phyloP scores from a whole-genome alignment of 2,329 filamentous ascomycete genomes.

The Cryphonectria naterciae region DNA sequence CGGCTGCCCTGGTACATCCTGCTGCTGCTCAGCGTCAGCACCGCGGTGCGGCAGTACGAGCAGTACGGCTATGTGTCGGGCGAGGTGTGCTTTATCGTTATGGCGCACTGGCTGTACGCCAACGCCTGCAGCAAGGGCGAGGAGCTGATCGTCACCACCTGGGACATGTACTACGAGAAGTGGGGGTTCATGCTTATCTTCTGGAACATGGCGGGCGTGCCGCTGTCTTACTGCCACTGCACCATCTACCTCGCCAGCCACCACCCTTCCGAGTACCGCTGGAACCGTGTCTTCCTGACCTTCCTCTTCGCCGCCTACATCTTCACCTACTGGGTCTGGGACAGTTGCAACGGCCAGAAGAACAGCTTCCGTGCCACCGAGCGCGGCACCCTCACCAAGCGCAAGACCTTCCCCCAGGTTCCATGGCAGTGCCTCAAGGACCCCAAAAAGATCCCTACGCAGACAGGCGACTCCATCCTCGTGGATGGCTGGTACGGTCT shows the following conservation, averaged over 20 bases:
- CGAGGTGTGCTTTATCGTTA: constrained; percentile 73
- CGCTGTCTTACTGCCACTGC: constrained; percentile 82
- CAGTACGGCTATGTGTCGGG: constrained; percentile 76
- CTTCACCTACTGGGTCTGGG: constrained; percentile 83
- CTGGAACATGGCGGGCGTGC: constrained; percentile 85
- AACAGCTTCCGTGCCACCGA: constrained; percentile 78
- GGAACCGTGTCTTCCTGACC: constrained; percentile 65
- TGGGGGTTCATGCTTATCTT: constrained; percentile 90
- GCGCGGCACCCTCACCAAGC: constrained; percentile 63
- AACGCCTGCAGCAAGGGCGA: constrained; percentile 84
- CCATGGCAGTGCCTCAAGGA: constrained; percentile 78
- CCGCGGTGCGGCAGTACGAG: constrained; percentile 76
- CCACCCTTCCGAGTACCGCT: constrained; percentile 68
- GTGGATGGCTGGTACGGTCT: constrained; percentile 78
- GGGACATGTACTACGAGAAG: constrained; percentile 91
- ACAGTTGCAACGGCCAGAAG: constrained; percentile 82
- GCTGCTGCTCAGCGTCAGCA: constrained; percentile 69
- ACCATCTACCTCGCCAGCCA: constrained; percentile 80
- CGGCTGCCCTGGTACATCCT: constrained; percentile 86
- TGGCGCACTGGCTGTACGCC: constrained; percentile 82
- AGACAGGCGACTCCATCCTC: constrained; percentile 71
- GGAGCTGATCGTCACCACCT: constrained; percentile 78
- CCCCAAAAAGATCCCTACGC: constrained; percentile 70
- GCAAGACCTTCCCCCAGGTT: constrained; percentile 78
- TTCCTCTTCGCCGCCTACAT: constrained; percentile 67